Evolutionary conservation across 2,329 filamentous ascomycete species (phyloP).

Genomic region (Colletotrichum tanaceti): DNA sequence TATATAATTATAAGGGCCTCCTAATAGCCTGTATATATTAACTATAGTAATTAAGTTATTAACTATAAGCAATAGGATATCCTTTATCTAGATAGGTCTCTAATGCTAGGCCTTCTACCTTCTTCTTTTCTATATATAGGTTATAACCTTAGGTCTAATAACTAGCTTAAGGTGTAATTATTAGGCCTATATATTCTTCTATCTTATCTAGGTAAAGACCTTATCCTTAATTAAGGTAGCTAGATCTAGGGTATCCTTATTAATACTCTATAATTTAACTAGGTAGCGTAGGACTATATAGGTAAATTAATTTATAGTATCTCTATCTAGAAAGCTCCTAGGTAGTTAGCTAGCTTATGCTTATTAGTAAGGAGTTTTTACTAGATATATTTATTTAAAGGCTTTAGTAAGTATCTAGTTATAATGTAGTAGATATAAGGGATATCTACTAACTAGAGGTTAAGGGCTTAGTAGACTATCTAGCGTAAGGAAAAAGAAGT

Average conservation of each 20-base stretch:
- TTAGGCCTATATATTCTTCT: background rate
- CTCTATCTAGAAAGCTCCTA: constrained; percentile 7
- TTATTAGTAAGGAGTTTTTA: constrained; percentile 1
- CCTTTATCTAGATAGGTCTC: constrained; percentile 2
- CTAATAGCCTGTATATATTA: constrained; percentile 4
- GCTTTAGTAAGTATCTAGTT: constrained; percentile 13
- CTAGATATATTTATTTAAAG: background rate
- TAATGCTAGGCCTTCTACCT: background rate
- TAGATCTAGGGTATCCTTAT: background rate
- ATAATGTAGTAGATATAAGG: constrained; percentile 5
- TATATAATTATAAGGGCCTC: background rate
- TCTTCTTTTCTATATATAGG: constrained; percentile 2
- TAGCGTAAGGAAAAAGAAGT: background rate
- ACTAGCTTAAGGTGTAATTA: background rate
- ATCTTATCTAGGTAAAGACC: constrained; percentile 4
- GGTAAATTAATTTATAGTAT: constrained; percentile 9
- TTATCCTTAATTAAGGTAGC: background rate
- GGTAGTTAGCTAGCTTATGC: background rate
- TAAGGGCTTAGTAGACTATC: background rate
- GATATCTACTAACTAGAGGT: background rate
- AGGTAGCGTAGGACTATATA: background rate
- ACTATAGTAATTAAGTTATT: background rate
- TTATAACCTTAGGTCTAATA: constrained; percentile 13
- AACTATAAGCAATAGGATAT: constrained; percentile 6
- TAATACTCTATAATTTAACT: background rate